Percentiles rank a stretch among this genome's conserved stretches.
phyloP scores from a whole-genome alignment of 768 basidiomycete species.

The Lentinula guzmanii region DNA sequence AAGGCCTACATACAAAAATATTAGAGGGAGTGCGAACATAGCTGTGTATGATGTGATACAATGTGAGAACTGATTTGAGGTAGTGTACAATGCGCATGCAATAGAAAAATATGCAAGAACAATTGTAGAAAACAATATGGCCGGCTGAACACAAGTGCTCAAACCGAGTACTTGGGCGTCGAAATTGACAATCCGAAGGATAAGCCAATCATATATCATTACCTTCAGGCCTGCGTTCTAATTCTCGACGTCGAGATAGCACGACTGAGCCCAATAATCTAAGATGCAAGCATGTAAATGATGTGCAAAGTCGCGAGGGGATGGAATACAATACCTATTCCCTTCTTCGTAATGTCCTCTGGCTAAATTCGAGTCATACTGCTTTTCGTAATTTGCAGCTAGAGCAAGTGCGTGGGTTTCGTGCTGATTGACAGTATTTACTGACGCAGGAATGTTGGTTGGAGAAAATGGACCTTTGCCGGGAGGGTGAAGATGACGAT shows the following conservation, averaged over 20 bases:
- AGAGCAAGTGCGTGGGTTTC: not conserved
- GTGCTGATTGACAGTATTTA: not conserved
- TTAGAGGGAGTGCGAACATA: not conserved
- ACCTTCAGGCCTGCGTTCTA: slow-evolving; percentile 8
- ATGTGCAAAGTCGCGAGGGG: too few species aligned
- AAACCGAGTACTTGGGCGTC: too few species aligned
- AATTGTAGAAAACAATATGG: too few species aligned
- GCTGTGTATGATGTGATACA: not conserved
- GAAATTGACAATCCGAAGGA: not conserved
- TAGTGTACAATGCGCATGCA: not conserved
- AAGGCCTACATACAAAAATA: not conserved
- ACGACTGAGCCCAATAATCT: slow-evolving; percentile 64
- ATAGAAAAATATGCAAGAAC: not conserved
- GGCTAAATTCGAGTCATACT: slow-evolving; percentile 40
- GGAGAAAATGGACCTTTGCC: not conserved
- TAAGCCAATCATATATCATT: not conserved
- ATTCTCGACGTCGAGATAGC: slow-evolving; percentile 49
- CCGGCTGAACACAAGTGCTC: too few species aligned
- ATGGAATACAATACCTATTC: slow-evolving; percentile 42
- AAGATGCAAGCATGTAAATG: not conserved
- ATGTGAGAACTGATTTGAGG: not conserved
- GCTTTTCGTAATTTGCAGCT: not conserved
- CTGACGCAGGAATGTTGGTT: not conserved
- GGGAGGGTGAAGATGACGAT: not conserved
- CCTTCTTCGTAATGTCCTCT: slow-evolving; percentile 56